Evolutionary conservation across 2,329 filamentous ascomycete species (phyloP).

Genomic region (Pestalotiopsis sp.): DNA sequence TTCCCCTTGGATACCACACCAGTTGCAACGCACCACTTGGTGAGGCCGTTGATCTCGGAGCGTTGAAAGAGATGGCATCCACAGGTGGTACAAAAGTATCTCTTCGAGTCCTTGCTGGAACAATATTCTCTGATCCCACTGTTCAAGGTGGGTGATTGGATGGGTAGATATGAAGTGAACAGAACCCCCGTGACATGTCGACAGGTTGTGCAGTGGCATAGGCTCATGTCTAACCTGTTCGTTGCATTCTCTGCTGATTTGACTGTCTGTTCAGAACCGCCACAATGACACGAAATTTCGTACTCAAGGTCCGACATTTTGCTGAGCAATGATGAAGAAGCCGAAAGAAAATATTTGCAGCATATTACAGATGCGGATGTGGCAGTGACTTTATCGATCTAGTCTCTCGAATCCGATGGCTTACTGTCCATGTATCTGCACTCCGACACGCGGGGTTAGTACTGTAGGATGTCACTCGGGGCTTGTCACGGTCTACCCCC

Average conservation of each 20-base stretch:
- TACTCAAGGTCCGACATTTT: background rate
- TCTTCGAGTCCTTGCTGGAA: constrained; percentile 16
- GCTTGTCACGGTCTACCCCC: background rate
- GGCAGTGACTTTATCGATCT: no score
- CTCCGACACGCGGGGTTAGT: no score
- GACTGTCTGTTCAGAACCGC: background rate
- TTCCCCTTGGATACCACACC: constrained; percentile 31
- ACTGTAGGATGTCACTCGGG: background rate
- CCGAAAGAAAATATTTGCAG: no score
- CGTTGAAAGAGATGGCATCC: constrained; percentile 44
- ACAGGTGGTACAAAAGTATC: constrained; percentile 43
- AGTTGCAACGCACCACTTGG: constrained; percentile 40
- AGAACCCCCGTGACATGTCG: constrained; percentile 38
- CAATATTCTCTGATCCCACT: constrained; percentile 21
- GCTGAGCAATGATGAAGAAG: background rate
- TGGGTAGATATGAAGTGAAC: constrained; percentile 39
- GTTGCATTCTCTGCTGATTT: background rate
- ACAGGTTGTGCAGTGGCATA: constrained; percentile 37
- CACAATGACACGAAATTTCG: constrained; percentile 9
- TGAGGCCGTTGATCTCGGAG: background rate
- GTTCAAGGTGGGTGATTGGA: constrained; percentile 22
- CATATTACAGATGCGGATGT: no score
- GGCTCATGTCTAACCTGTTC: background rate
- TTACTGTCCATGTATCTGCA: no score
- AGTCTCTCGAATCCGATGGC: no score